Percentiles rank a stretch among this genome's conserved stretches.
Evolutionary conservation across 225 moss, liverwort and hornwort genomes (phyloP).

Genomic region (Straminergon stramineum): DNA sequence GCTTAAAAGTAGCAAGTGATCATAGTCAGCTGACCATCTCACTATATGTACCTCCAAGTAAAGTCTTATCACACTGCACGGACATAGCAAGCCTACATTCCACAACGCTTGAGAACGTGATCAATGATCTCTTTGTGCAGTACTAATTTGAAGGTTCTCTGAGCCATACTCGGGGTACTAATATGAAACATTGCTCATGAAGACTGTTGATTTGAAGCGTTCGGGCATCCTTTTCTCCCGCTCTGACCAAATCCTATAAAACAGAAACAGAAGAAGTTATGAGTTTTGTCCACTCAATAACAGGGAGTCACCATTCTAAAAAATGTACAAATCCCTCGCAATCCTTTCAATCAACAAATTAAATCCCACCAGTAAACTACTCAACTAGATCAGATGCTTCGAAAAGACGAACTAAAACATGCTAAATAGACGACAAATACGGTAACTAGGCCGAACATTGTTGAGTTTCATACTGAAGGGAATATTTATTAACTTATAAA

Average conservation of each 20-base stretch:
- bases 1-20: background rate
- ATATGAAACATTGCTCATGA: background rate
- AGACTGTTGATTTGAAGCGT: background rate
- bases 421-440: background rate
- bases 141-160: background rate
- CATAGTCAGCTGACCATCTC: constrained; percentile 1
- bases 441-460: background rate
- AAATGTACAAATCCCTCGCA: background rate
- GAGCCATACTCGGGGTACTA: background rate
- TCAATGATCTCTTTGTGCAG: background rate
- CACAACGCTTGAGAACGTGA: background rate
- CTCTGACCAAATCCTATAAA: background rate
- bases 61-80: background rate
- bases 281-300: background rate
- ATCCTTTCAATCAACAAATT: background rate
- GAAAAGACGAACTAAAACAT: background rate
- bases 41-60: constrained; percentile 15
- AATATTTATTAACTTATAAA: background rate
- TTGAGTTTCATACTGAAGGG: background rate
- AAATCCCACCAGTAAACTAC: background rate
- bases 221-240: background rate
- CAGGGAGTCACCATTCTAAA: background rate
- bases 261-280: background rate
- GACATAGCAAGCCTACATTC: background rate
- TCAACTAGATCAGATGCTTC: background rate